Evolutionary conservation across 257 asterid genomes (phyloP).

Genomic region (Nicotiana attenuata): DNA sequence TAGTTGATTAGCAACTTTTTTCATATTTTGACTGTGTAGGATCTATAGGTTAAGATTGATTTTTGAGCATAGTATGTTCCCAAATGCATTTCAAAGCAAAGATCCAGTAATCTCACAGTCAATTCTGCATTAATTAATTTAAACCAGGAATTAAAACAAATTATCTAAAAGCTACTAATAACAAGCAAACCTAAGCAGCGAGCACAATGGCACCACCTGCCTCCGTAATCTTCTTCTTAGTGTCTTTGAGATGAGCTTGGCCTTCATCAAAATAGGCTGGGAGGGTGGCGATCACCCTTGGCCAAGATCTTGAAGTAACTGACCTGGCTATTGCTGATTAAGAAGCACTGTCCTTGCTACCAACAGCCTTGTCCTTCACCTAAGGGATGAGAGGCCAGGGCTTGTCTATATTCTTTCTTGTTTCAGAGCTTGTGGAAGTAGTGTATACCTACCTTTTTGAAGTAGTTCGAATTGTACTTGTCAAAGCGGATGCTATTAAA

Average conservation of each 20-base stretch:
- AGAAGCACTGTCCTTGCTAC: not conserved
- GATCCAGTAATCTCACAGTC: not conserved
- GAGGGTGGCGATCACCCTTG: not conserved
- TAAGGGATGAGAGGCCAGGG: not conserved
- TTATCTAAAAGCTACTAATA: not conserved
- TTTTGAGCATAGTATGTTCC: not conserved
- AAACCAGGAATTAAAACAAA: not conserved
- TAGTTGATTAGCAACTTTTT: not conserved
- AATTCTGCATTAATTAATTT: not conserved
- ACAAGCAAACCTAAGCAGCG: not conserved
- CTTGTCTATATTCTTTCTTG: not conserved
- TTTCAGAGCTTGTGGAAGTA: not conserved
- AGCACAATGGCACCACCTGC: not conserved
- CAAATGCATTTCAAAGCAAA: not conserved
- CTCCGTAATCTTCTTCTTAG: not conserved
- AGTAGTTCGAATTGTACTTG: not conserved
- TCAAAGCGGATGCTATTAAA: not conserved
- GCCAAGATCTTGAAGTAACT: not conserved
- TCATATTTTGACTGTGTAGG: not conserved
- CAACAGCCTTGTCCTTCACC: not conserved
- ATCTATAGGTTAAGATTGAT: not conserved
- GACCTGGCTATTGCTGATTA: not conserved
- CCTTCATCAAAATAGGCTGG: not conserved
- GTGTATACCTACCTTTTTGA: not conserved
- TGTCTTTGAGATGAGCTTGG: not conserved